A percentile compares a stretch with the other conserved stretches of the same genome.
Evolutionary conservation across 2,329 filamentous ascomycete genomes (phyloP).

Genomic region (Cercospora sojina): DNA sequence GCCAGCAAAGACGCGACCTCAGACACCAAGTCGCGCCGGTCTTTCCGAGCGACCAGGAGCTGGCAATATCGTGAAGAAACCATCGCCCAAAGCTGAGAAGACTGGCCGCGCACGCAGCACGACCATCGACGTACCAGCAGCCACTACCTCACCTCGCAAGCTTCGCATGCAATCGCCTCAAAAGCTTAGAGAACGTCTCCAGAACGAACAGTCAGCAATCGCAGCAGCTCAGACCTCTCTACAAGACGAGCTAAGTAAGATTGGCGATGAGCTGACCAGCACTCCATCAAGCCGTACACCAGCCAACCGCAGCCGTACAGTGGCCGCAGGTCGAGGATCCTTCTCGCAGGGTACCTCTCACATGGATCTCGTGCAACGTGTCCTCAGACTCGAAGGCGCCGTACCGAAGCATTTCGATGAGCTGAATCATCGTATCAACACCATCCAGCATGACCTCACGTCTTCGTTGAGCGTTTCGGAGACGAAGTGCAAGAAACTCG

Average conservation of each 20-base stretch:
- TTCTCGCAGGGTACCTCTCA: slow-evolving; percentile 26
- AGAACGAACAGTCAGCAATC: slow-evolving; percentile 74
- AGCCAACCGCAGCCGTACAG: slow-evolving; percentile 23
- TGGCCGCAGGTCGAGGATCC: slow-evolving; percentile 26
- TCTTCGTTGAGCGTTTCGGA: slow-evolving; percentile 69
- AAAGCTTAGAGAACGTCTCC: slow-evolving; percentile 75
- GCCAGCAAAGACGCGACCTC: slow-evolving; percentile 39
- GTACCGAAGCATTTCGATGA: slow-evolving; percentile 62
- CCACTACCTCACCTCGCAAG: slow-evolving; percentile 45
- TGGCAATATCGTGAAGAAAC: slow-evolving; percentile 59
- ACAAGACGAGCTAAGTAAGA: slow-evolving; percentile 73
- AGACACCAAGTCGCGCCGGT: slow-evolving; percentile 50
- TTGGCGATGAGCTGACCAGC: slow-evolving; percentile 72
- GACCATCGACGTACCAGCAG: slow-evolving; percentile 16
- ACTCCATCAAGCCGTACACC: slow-evolving; percentile 25
- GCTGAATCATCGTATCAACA: slow-evolving; percentile 59
- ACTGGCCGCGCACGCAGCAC: slow-evolving; percentile 19
- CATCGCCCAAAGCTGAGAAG: slow-evolving; percentile 51
- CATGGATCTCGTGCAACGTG: slow-evolving; percentile 54
- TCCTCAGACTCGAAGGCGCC: slow-evolving; percentile 66
- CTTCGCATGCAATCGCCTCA: slow-evolving; percentile 64
- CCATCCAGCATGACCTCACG: slow-evolving; percentile 69
- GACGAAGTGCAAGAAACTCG: slow-evolving; percentile 74
- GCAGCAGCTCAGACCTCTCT: slow-evolving; percentile 68
- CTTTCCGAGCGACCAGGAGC: slow-evolving; percentile 50